Evolutionary conservation across 116 monocot genomes (phyloP), one percentile per base, ranked within the genome.

Genomic region (Trichopus zeylanicus): DNA sequence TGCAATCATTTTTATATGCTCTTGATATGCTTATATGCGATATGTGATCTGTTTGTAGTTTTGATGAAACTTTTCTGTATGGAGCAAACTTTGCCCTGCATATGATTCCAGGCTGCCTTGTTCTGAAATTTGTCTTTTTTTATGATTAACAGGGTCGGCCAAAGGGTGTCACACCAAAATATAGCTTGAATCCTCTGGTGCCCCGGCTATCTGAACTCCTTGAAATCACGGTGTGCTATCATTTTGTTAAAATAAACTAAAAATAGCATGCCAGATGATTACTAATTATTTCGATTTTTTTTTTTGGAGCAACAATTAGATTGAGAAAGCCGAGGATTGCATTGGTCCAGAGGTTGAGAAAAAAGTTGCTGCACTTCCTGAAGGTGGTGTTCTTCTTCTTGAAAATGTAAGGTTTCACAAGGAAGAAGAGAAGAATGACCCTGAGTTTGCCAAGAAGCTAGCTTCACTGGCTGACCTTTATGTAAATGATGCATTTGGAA

Each of bases 351-450:
- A 91, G 37, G 91, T 98, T 55, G 79, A 88, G 65, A 82, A 87
- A 34, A 34, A 69, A 39, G 82, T 86, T 6, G 71, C 74, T 55
- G 65, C 79, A 46, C 69, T 98, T 22, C 85, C 91, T 15, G 80
- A 91, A n/a, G 98, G 98, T 15, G 80, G 87, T 54, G 91, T 91
- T 48, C 65, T 98, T 16, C 98, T 98, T 56, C 82, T 98, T 23
- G 98, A 98, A 73, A 98, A 98, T 67, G 98, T 98, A 6, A 77
- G 97, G 46, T 97, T 97, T 64, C 67, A 97, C 66, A 84, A 79
- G 66, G 97, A 97, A 67, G 97, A 97, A 79, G 97, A 97, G 77
- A 97, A 97, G 71, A 97, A 97, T 60, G 97, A 87, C 10, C 91
- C 97, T 22, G 97, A 78, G 32, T 97, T 91, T 67, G 91, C 97